Evolutionary conservation across 345 rosid genomes (phyloP), one percentile per base, ranked within the genome.

Genomic region (Limnanthes douglasii): DNA sequence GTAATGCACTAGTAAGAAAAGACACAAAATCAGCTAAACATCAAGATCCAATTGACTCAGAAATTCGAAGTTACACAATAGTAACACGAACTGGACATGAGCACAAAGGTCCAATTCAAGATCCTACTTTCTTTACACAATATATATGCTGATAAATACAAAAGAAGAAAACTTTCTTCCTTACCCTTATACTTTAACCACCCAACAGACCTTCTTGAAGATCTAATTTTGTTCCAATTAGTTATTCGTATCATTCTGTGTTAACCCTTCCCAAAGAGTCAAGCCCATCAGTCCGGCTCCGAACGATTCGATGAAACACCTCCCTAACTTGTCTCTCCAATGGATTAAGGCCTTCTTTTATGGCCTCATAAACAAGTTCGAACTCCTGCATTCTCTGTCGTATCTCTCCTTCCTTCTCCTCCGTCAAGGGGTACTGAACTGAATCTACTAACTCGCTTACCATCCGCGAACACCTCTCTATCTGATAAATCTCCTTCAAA

Each of bases 251-350:
- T 21, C 45, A 31, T 28, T 17, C 9, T 21, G 16, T 21, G 25
- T 48, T 46, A 23, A 54, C 44, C 31, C 62, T 73, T 25, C 75
- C 83, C 29, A 63, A 50, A 31, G 65, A 68, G 53, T 73, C 85
- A 34, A 82, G 88, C 32, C 85, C 88, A 48, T 78, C 88, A 4
- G 82, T 78, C 43, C 95, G 76, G 66, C 74, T 61, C 17, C 70
- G 66, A 20, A 78, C 92, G 39, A 86, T 86, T 59, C 72, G 58
- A 43, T 73, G 97, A 30, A 82, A 86, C 22, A 71, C 79, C n/a
- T 78, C 80, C 18, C 93, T 73, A 9, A 90, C 79, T 34, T 76
- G 83, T 48, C 62, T 62, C 66, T 90, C 95, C 70, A 88, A 53
- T 0, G 94, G 95, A 27, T 77, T 78, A 61, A 84, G 59, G 3